Evolutionary conservation across 768 basidiomycete genomes (phyloP).

Genomic region (Symmetrospora coprosmae): DNA sequence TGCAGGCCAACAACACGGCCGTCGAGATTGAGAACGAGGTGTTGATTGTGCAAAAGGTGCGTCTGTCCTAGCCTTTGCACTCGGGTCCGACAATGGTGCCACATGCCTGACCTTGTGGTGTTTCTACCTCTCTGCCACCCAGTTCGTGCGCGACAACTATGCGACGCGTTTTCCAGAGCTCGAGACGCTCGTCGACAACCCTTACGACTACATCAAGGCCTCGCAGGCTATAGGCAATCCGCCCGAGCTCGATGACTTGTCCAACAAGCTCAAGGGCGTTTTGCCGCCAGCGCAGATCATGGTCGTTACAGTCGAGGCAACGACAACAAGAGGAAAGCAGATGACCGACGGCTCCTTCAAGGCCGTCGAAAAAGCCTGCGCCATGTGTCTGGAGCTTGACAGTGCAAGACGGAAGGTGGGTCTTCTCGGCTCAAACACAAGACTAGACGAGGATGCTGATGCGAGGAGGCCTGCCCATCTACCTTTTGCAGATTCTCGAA

Average conservation of each 20-base stretch:
- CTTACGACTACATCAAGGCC: slow-evolving; percentile 78
- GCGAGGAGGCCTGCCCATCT: not conserved
- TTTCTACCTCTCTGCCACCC: not conserved
- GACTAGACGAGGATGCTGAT: too few species aligned
- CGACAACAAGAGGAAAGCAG: slow-evolving; percentile 66
- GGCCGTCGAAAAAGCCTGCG: slow-evolving; percentile 70
- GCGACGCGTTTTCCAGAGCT: slow-evolving; percentile 88
- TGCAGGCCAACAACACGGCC: slow-evolving; percentile 91
- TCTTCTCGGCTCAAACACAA: too few species aligned
- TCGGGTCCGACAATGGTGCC: too few species aligned
- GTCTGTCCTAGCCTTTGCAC: slow-evolving; percentile 23
- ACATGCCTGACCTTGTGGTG: too few species aligned
- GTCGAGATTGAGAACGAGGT: slow-evolving; percentile 99
- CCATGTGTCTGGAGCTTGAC: slow-evolving; percentile 74
- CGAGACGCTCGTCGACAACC: slow-evolving; percentile 83
- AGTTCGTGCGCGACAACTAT: slow-evolving; percentile 98
- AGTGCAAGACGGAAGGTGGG: slow-evolving; percentile 72
- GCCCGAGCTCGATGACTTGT: slow-evolving; percentile 35
- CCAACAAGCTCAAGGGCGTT: slow-evolving; percentile 63
- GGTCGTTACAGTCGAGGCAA: slow-evolving; percentile 90
- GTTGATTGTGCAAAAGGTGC: slow-evolving; percentile 82
- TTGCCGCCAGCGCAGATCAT: slow-evolving; percentile 81
- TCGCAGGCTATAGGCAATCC: slow-evolving; percentile 77
- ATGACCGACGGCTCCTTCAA: slow-evolving; percentile 59
- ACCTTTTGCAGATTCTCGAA: slow-evolving; percentile 62